Base-by-base conservation (phyloP, 1,139 yeast genomes). In the Torulaspora pretoriensis region DNA sequence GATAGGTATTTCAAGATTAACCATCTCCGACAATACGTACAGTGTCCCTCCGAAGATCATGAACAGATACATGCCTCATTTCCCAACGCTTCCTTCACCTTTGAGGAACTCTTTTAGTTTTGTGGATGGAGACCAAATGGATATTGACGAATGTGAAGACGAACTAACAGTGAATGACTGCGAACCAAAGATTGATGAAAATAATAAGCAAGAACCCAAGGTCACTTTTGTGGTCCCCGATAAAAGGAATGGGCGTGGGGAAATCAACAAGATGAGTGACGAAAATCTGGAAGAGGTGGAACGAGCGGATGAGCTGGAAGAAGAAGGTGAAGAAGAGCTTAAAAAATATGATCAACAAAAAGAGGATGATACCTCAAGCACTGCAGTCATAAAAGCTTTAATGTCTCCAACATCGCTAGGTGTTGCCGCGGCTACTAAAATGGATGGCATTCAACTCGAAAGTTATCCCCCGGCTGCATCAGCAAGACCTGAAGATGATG, bases 401-500 rank as follows among this genome's bases (percentile, higher is more conserved):
- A 29, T 55, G 17, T 55, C 59, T 2, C 59, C 59, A 4, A 55
- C 59, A 2, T 50, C 53, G 14, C 42, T 55, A 26, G 59, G 59
- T 10, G 54, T 55, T 19, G 57, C 59, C 2, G 53, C 55, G 4
- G 59, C 57, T 5, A 48, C 56, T 10, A 54, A 53, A 35, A 29
- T 49, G 35, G 56, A 53, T 19, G 50, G 48, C 17, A 35, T 42
- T 19, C 46, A 53, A 10, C 13, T 41, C 3, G 36, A 43, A 13
- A 27, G 29, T 12, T 22, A 10, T 12, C 34, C 12, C 22, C n/a
- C 27, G 23, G 10, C 26, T 10, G 9, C 6, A 16, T n/a, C 22
- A 22, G 19, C 12, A 14, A 36, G 27, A 13, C 16, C n/a, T 3
- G 22, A 10, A 8, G 3, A 8, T 9, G 19, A 29, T n/a, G 32